phyloP scores from a whole-genome alignment of 2,329 filamentous ascomycete species.

The Epichloe sylvatica region DNA sequence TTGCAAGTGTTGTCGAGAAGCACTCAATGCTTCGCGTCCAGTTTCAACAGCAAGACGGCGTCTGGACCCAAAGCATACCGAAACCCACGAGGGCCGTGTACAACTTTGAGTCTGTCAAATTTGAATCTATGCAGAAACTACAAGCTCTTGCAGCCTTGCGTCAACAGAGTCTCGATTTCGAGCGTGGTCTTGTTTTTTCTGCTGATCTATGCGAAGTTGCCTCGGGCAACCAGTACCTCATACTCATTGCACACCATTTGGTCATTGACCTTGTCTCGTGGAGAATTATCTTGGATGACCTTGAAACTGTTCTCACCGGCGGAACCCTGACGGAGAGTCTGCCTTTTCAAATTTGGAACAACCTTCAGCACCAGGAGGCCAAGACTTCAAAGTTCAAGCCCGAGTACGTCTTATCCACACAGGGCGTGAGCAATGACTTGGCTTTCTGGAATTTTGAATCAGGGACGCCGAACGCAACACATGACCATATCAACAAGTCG shows the following conservation, averaged over 20 bases:
- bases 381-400: background rate
- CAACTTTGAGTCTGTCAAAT: background rate
- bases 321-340: background rate
- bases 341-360: slow-evolving; percentile 17
- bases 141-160: background rate
- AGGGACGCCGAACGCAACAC: background rate
- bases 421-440: background rate
- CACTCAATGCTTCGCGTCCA: slow-evolving; percentile 7
- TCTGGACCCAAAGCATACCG: slow-evolving; percentile 2
- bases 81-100: background rate
- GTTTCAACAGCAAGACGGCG: background rate
- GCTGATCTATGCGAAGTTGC: slow-evolving; percentile 1
- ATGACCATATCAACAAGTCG: slow-evolving; percentile 1
- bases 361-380: slow-evolving; percentile 20
- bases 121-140: background rate
- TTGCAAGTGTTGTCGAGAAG: slow-evolving; percentile 1
- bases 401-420: background rate
- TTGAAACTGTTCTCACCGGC: slow-evolving; percentile 24
- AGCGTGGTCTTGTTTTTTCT: slow-evolving; percentile 2
- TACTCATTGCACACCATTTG: slow-evolving; percentile 22
- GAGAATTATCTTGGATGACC: slow-evolving; percentile 28
- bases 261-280: slow-evolving; percentile 32
- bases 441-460: slow-evolving; percentile 3
- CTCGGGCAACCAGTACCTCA: slow-evolving; percentile 13
- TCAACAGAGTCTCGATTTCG: background rate